phyloP scores from a whole-genome alignment of 225 moss, liverwort and hornwort species.

The Polytrichum formosum region DNA sequence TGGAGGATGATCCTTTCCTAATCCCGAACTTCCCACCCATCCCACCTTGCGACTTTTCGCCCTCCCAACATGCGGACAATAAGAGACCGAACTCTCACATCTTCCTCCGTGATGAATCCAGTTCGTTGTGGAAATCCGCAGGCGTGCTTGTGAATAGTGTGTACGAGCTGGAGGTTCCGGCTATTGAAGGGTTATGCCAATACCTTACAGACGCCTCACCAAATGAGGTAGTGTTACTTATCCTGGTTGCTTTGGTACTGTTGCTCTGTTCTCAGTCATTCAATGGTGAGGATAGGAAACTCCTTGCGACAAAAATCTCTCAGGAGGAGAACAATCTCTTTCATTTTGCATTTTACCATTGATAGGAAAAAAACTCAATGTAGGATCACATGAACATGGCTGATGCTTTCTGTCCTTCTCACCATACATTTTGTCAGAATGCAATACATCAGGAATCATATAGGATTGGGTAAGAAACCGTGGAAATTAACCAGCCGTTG shows the following conservation, averaged over 20 bases:
- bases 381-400: background rate
- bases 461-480: background rate
- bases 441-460: background rate
- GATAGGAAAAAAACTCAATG: background rate
- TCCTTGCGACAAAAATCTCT: too few species aligned
- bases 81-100: background rate
- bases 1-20: background rate
- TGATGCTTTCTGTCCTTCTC: background rate
- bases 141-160: conserved; percentile 52
- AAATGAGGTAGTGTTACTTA: background rate
- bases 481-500: background rate
- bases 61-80: background rate
- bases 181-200: conserved; percentile 19
- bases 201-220: background rate
- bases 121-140: conserved; percentile 22
- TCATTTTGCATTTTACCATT: background rate
- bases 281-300: background rate
- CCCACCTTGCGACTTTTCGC: conserved; percentile 5
- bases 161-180: conserved; percentile 22
- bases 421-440: background rate
- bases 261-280: too few species aligned
- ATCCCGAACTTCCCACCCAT: conserved; percentile 13
- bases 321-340: background rate
- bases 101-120: conserved; percentile 31
- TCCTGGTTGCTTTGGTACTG: too few species aligned